A percentile compares a stretch with the other conserved stretches of the same genome.
Conservation (phyloP, 225 moss, liverwort and hornwort species). For the Sphagnum tenellum region DNA sequence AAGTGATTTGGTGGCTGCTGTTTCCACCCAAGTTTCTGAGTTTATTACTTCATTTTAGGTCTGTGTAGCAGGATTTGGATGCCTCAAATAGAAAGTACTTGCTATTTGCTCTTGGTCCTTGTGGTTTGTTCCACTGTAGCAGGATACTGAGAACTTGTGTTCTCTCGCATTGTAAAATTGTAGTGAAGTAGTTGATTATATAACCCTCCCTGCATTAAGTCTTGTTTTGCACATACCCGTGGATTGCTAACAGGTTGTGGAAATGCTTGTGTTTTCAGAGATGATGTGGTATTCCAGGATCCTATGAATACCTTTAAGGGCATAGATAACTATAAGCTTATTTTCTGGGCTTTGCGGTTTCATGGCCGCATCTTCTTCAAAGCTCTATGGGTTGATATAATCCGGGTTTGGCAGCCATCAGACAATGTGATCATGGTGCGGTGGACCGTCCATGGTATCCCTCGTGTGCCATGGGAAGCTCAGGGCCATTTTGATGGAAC, state of each 20-base stretch:
- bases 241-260: not conserved
- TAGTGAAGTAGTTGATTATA: no score
- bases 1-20: no score
- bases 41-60: no score
- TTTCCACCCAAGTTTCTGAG: no score
- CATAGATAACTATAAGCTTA: slow-evolving; percentile 76
- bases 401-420: slow-evolving; percentile 82
- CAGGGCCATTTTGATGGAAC: slow-evolving; percentile 95
- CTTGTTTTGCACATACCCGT: no score
- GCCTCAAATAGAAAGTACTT: no score
- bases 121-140: no score
- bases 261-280: slow-evolving; percentile 23
- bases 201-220: no score
- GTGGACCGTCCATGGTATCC: slow-evolving; percentile 90
- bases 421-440: slow-evolving; percentile 44
- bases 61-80: no score
- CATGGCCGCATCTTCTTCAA: slow-evolving; percentile 94
- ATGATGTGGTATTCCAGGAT: slow-evolving; percentile 87
- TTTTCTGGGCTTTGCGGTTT: slow-evolving; percentile 90
- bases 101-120: not conserved
- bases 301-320: slow-evolving; percentile 83
- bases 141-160: no score
- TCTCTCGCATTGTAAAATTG: no score
- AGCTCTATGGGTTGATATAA: slow-evolving; percentile 83
- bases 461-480: slow-evolving; percentile 98